Evolutionary conservation across 148 eudicot genomes (phyloP).

Genomic region (Persicaria maculosa): DNA sequence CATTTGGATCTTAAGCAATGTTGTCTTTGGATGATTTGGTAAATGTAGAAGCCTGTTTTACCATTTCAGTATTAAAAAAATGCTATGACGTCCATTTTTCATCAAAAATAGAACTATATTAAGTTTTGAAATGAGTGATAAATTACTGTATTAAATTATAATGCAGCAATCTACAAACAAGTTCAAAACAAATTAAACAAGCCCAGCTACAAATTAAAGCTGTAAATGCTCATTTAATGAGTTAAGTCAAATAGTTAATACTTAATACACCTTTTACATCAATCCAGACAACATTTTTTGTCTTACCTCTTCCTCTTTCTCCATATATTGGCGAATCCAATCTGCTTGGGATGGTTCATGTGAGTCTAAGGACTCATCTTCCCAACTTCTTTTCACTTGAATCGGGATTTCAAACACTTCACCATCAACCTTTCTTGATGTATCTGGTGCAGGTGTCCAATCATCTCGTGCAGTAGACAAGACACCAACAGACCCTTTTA

Average conservation of each 20-base stretch:
- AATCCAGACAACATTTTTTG: not conserved
- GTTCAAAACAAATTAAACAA: not conserved
- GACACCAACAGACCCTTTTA: conserved; percentile 71
- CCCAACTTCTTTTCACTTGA: conserved; percentile 34
- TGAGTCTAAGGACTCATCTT: conserved; percentile 47
- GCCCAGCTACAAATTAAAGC: not conserved
- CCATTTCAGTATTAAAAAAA: too few species aligned
- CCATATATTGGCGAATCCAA: conserved; percentile 95
- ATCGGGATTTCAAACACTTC: conserved; percentile 33
- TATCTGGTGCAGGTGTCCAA: conserved; percentile 58
- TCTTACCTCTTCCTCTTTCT: conserved; percentile 89
- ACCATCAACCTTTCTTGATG: conserved; percentile 34
- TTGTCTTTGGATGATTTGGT: too few species aligned
- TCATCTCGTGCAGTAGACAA: conserved; percentile 74
- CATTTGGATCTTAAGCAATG: too few species aligned
- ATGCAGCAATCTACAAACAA: not conserved
- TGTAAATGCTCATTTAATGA: not conserved
- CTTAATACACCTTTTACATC: not conserved
- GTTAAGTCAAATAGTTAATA: not conserved
- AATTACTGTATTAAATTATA: too few species aligned
- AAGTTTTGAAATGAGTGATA: too few species aligned
- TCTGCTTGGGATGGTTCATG: conserved; percentile 82
- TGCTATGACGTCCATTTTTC: too few species aligned
- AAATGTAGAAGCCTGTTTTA: too few species aligned
- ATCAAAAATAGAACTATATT: too few species aligned